These are phyloP conservation scores for Fusarium sp. DNA, from an alignment of 2,329 filamentous ascomycete genomes.

Conservation along the genomic window DNA sequence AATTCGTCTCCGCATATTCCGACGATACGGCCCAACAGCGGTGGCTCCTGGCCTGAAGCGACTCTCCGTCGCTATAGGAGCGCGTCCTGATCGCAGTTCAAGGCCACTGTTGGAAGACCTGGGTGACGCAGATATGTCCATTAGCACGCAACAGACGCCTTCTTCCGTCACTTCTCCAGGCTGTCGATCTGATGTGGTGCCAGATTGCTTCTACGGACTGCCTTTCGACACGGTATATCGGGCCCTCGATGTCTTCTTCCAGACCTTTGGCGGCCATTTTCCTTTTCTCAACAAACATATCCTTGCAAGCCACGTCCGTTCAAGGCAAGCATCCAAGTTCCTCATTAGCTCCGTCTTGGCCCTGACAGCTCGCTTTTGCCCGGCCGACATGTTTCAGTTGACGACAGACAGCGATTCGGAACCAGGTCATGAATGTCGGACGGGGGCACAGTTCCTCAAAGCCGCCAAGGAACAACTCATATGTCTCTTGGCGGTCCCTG, in stretches of 20 bases:
- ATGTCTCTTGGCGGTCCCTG: neutral
- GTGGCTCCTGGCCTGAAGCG: neutral
- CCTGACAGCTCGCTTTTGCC: neutral
- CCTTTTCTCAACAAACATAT: neutral
- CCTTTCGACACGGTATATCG: neutral
- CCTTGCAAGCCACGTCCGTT: neutral
- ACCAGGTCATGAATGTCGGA: neutral
- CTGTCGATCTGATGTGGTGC: neutral
- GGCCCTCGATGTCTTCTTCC: neutral
- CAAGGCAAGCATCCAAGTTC: neutral
- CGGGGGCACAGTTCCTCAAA: neutral
- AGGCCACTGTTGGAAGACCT: neutral
- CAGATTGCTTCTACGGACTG: neutral
- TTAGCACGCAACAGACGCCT: neutral
- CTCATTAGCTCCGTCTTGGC: neutral
- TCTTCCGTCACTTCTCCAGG: neutral
- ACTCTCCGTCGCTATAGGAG: neutral
- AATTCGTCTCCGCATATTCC: neutral
- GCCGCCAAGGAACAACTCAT: neutral
- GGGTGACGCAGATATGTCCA: neutral
- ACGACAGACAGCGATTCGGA: neutral
- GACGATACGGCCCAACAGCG: neutral
- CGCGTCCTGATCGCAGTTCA: neutral
- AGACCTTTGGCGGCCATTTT: neutral
- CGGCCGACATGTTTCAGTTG: neutral